Percentiles rank a stretch among this genome's conserved stretches.
These are phyloP conservation scores for Knufia fluminis DNA, from an alignment of 2,329 filamentous ascomycete species.

Conservation along the genomic window DNA sequence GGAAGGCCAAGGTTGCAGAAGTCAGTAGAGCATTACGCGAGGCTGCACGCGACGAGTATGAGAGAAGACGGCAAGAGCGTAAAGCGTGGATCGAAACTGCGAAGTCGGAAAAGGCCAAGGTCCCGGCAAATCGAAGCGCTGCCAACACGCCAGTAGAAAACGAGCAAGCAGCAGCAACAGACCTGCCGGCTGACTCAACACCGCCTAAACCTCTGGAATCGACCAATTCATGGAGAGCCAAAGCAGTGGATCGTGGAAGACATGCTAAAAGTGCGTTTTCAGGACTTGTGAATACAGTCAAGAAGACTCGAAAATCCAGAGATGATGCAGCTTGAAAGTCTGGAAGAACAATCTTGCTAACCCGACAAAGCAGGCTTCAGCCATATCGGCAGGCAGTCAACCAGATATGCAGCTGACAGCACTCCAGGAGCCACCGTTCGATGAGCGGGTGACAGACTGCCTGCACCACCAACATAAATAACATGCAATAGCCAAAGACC, in stretches of 20 bases:
- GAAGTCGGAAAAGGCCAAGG: constrained; percentile 15
- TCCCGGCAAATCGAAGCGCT: background rate
- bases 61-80: constrained; percentile 20
- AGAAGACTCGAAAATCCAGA: constrained; percentile 17
- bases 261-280: constrained; percentile 21
- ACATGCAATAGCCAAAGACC: background rate
- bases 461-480: background rate
- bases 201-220: constrained; percentile 10
- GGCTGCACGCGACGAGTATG: constrained; percentile 23
- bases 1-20: constrained; percentile 22
- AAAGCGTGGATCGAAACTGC: constrained; percentile 28
- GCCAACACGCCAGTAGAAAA: constrained; percentile 6
- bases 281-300: constrained; percentile 18
- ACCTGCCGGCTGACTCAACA: constrained; percentile 9
- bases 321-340: constrained; percentile 12
- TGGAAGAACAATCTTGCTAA: background rate
- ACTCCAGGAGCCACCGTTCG: background rate
- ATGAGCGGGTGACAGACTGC: background rate
- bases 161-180: constrained; percentile 2
- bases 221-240: constrained; percentile 18
- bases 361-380: background rate
- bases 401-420: background rate
- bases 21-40: constrained; percentile 23
- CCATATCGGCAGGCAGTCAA: background rate
- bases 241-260: constrained; percentile 21